Percentiles rank a stretch among this genome's conserved stretches.
These are phyloP conservation scores for Musa troglodytarum DNA, from an alignment of 176 grass and related monocot genomes.

Conservation along the genomic window DNA sequence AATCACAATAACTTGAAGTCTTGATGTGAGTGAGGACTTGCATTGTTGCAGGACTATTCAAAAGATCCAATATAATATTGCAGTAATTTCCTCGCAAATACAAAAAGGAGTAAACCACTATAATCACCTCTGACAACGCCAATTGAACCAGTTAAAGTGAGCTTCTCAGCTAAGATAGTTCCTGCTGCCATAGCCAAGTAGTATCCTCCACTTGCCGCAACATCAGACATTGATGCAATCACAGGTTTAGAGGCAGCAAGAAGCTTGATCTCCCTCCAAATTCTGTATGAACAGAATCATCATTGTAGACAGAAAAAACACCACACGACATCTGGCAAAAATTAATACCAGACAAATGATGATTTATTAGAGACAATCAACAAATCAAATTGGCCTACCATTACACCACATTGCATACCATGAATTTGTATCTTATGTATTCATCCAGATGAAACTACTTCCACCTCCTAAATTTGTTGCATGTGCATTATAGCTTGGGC, in stretches of 20 bases:
- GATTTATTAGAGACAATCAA: neutral
- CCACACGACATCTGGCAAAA: neutral
- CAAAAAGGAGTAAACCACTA: constrained; percentile 15
- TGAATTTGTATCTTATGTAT: neutral
- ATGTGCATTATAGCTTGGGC: too few relatives aligned
- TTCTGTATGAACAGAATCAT: constrained; percentile 48
- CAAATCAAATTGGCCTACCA: neutral
- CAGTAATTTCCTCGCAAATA: constrained; percentile 8
- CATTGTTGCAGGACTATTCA: neutral
- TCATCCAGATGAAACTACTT: neutral
- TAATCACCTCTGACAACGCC: constrained; percentile 81
- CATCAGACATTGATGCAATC: constrained; percentile 93
- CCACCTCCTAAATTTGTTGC: too few relatives aligned
- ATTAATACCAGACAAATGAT: neutral
- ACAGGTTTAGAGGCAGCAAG: constrained; percentile 82
- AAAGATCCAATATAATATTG: neutral
- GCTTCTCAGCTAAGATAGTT: constrained; percentile 85
- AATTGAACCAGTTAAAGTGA: constrained; percentile 93
- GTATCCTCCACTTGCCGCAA: constrained; percentile 94
- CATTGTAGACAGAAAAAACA: constrained; percentile 15
- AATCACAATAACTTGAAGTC: neutral
- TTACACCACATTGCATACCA: neutral
- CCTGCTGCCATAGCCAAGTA: constrained; percentile 95
- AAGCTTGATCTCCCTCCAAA: constrained; percentile 95
- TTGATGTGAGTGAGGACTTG: neutral